Evolutionary conservation across 169 alveolate genomes (phyloP), one percentile per base, ranked within the genome.

Genomic region (Plasmodium adleri): DNA sequence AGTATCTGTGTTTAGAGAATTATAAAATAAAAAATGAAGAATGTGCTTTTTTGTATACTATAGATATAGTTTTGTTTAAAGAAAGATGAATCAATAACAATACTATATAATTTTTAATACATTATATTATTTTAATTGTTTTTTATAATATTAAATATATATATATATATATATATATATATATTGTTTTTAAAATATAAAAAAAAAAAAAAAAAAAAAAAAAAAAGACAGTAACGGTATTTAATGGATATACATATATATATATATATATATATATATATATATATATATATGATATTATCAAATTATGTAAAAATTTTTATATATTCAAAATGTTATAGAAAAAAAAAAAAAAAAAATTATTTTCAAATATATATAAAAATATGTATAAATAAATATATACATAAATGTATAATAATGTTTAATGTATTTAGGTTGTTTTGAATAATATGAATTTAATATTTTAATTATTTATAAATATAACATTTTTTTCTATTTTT

Each of bases 1-100:
- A 45, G 71, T 64, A 78, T 26, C 71, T 59, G 49, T 50, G 74
- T 39, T 24, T 52, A 49, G 54, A 74, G 54, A 64, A 78, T 78
- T 63, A 49, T 59, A 20, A 78, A 68, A 78, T 78, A 49, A 63
- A 78, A 78, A 78, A 78, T 78, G 89, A 78, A 26, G 71, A 78
- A 78, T 60, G 78, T 20, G 43, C 89, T 26, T 78, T 78, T 78
- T 71, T 78, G 80, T 78, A 78, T 71, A 39, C 80, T 17, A 66
- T 78, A 22, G 89, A 78, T 59, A 78, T 78, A 56, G 70, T 78
- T 15, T 71, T 78, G 28, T 39, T 78, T 39, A 56, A 52, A 66
- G 70, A n/a, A 52, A 52, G 67, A 70, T 39, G 26, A 20, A 39
- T 26, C 49, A 22, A 50, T 12, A 64, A 45, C 43, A 50, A 20